A percentile compares a stretch with the other conserved stretches of the same genome.
These are phyloP conservation scores for Fusarium nodosum DNA, from an alignment of 2,329 filamentous ascomycete species.

Conservation along the genomic window DNA sequence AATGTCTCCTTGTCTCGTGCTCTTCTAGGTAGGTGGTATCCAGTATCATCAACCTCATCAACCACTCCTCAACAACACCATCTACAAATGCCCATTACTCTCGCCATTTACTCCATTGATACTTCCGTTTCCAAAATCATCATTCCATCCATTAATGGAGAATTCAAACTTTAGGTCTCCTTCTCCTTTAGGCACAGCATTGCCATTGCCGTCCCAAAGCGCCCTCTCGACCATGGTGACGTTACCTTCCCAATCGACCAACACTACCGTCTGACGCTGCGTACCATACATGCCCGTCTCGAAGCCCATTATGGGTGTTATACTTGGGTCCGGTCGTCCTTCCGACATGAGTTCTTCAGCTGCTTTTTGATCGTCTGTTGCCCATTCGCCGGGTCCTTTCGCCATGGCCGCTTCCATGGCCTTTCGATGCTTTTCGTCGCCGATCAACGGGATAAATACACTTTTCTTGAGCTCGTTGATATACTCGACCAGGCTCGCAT, in stretches of 20 bases:
- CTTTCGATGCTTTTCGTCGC: constrained; percentile 60
- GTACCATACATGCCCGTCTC: constrained; percentile 74
- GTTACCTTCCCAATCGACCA: constrained; percentile 74
- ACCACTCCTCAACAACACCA: not conserved
- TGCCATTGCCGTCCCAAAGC: constrained; percentile 71
- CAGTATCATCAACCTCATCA: not conserved
- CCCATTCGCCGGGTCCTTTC: constrained; percentile 56
- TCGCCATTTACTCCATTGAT: constrained; percentile 13
- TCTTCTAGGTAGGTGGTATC: not conserved
- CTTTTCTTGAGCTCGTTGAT: constrained; percentile 68
- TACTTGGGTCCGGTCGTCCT: constrained; percentile 56
- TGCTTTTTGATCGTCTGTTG: constrained; percentile 56
- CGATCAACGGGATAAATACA: constrained; percentile 73
- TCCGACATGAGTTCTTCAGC: constrained; percentile 55
- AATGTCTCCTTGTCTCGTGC: not conserved
- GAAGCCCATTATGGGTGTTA: constrained; percentile 58
- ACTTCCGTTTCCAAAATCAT: constrained; percentile 25
- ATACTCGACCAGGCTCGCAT: constrained; percentile 66
- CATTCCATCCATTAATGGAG: constrained; percentile 67
- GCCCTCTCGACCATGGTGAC: constrained; percentile 71
- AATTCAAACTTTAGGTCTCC: constrained; percentile 70
- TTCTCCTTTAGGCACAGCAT: constrained; percentile 65
- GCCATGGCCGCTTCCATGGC: constrained; percentile 61
- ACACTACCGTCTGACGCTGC: constrained; percentile 72
- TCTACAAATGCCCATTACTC: constrained; percentile 14